Evolutionary conservation across 768 basidiomycete species (phyloP).

Genomic region (Leccinum rimulosum): DNA sequence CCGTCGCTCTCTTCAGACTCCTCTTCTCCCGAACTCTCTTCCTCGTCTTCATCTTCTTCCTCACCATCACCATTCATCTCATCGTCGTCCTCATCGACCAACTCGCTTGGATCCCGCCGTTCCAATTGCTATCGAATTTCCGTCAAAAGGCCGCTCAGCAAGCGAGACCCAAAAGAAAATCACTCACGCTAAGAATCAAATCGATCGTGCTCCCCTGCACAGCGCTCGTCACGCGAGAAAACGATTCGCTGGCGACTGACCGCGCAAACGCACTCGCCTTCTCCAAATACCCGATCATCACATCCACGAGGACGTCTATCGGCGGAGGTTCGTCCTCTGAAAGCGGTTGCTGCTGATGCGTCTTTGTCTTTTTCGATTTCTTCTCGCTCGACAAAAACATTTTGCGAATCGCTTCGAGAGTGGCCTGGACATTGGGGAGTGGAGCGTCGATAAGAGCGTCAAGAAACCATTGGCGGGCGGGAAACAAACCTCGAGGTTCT

Average conservation of each 20-base stretch:
- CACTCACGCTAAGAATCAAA: slow-evolving; percentile 75
- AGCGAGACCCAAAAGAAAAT: not conserved
- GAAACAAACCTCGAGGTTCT: slow-evolving; percentile 57
- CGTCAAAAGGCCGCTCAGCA: not conserved
- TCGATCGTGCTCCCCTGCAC: slow-evolving; percentile 72
- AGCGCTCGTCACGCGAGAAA: slow-evolving; percentile 65
- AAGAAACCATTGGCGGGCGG: not conserved
- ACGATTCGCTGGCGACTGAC: slow-evolving; percentile 75
- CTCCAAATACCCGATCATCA: slow-evolving; percentile 88
- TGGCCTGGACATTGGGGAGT: slow-evolving; percentile 42
- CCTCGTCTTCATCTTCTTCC: slow-evolving; percentile 37
- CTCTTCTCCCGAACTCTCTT: slow-evolving; percentile 32
- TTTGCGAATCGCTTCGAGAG: slow-evolving; percentile 55
- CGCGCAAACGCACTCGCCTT: slow-evolving; percentile 78
- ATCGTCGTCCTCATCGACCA: slow-evolving; percentile 39
- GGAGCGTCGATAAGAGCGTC: not conserved
- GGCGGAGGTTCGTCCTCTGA: slow-evolving; percentile 47
- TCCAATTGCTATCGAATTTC: slow-evolving; percentile 74
- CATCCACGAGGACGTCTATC: slow-evolving; percentile 83
- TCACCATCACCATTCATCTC: slow-evolving; percentile 38
- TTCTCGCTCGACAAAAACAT: slow-evolving; percentile 46
- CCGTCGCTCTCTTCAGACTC: slow-evolving; percentile 36
- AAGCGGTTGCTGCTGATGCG: not conserved
- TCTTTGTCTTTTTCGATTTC: slow-evolving; percentile 39
- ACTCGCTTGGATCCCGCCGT: slow-evolving; percentile 57